Base-by-base conservation (phyloP, 371 early-diverging fungal species). In the Coemansia sp. region DNA sequence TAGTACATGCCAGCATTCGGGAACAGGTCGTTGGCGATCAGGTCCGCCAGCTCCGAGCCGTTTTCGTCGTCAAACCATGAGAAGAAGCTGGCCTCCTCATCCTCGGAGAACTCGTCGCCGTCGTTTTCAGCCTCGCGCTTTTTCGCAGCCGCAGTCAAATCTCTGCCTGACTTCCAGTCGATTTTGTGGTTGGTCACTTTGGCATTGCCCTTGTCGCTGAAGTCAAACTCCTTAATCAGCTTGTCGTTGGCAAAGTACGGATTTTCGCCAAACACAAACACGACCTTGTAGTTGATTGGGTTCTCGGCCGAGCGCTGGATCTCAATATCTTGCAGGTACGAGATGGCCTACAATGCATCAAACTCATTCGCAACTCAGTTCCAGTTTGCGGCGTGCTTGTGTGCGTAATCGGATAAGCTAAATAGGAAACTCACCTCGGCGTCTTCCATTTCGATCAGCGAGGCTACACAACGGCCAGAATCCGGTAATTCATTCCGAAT, bases 21-120 rank as follows among this genome's bases (percentile, higher is more conserved):
- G 57, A 63, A 79, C 52, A 79, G 41, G 54, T 78, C 79, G 35
- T 79, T 77, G 38, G 79, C 79, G 49, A 79, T 75, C 30, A 79
- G 48, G 43, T 79, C 79, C 14, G 79, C 79, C 34, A 78, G 59
- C 20, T 79, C 69, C 9, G 78, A 70, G 51, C 78, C 70, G 45
- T 69, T 72, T 30, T 43, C 77, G 32, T 79, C 78, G 52, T 52
- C 68, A 34, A 79, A 79, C 73, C 77, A 79, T 58, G 67, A 74
- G 43, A 79, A 79, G 60, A 79, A 79, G 65, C 79, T 78, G 32
- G 70, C 51, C 31, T 74, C 68, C 43, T 79, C 79, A 54, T 67
- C 68, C 43, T 78, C 75, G 1, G 59, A 62, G 38, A 70, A 69
- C 32, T 55, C 66, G 54, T 72, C 79, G 54, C 59, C 47, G 35